Percentiles rank a stretch among this genome's conserved stretches.
These are phyloP conservation scores for Penstemon newberryi DNA, from an alignment of 257 asterid genomes.

Conservation along the genomic window DNA sequence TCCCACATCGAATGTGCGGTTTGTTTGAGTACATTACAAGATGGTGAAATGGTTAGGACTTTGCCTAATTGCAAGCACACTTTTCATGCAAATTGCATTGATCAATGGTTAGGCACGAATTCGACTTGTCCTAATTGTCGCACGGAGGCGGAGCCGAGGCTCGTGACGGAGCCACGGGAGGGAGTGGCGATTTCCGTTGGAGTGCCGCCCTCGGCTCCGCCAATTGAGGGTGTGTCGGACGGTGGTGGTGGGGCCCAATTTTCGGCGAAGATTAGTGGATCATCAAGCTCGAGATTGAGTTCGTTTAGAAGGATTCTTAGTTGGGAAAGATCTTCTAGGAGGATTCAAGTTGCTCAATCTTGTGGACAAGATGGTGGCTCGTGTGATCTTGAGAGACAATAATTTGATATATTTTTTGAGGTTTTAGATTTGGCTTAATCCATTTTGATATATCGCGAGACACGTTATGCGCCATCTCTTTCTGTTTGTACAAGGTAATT, in stretches of 20 bases:
- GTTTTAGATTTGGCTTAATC: no score
- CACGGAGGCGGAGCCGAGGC: constrained; percentile 60
- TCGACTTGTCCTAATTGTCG: constrained; percentile 86
- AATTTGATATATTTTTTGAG: not conserved
- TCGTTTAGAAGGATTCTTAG: constrained; percentile 70
- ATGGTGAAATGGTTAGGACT: constrained; percentile 61
- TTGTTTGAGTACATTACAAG: constrained; percentile 57
- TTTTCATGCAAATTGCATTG: constrained; percentile 78
- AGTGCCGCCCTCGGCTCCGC: constrained; percentile 48
- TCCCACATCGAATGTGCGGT: constrained; percentile 61
- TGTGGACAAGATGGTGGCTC: constrained; percentile 39
- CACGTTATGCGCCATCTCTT: no score
- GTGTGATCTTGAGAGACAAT: constrained; percentile 74
- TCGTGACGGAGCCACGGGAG: constrained; percentile 57
- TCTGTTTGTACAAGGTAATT: no score
- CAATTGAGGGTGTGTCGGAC: constrained; percentile 34
- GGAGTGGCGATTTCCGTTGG: constrained; percentile 30
- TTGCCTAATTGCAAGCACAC: constrained; percentile 78
- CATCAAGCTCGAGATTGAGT: constrained; percentile 57
- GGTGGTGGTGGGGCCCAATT: constrained; percentile 1
- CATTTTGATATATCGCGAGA: no score
- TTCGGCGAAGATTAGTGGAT: constrained; percentile 36
- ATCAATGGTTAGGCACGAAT: constrained; percentile 62
- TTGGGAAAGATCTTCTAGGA: constrained; percentile 62
- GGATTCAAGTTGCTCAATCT: constrained; percentile 40